phyloP scores from a whole-genome alignment of 805 yeast species.

The Kuraishia capsulata region DNA sequence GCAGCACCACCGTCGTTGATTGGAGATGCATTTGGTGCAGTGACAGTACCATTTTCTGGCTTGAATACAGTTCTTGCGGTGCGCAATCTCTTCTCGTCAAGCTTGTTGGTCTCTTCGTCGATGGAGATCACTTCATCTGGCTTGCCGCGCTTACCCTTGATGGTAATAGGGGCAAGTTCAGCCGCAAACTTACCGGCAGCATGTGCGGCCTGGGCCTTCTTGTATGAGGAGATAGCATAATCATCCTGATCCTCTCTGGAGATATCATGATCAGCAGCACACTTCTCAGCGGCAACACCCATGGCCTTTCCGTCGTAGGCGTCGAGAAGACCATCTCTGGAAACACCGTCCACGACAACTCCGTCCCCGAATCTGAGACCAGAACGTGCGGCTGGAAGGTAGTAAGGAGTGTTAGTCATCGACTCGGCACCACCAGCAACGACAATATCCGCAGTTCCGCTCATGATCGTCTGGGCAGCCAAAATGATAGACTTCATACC shows the following conservation, averaged over 20 bases:
- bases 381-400: constrained; percentile 72
- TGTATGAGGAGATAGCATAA: constrained; percentile 77
- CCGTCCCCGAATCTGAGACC: constrained; percentile 90
- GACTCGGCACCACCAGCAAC: constrained; percentile 98
- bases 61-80: constrained; percentile 92
- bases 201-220: constrained; percentile 77
- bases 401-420: constrained; percentile 94
- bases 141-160: constrained; percentile 88
- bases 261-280: constrained; percentile 74
- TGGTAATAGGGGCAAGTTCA: constrained; percentile 83
- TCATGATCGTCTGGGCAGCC: constrained; percentile 82
- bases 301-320: constrained; percentile 82
- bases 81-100: constrained; percentile 68
- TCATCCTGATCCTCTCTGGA: constrained; percentile 85
- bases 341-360: constrained; percentile 75
- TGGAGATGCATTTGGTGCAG: constrained; percentile 96
- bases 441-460: constrained; percentile 87
- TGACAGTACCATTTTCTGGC: constrained; percentile 89
- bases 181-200: constrained; percentile 68
- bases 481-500: constrained; percentile 87
- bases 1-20: constrained; percentile 99
- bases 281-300: constrained; percentile 97
- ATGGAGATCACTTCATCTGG: constrained; percentile 61
- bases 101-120: constrained; percentile 80
- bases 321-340: constrained; percentile 88